Percentiles rank a stretch among this genome's conserved stretches.
These are phyloP conservation scores for Phytomonas sp. DNA, from an alignment of 208 protist species.

Conservation along the genomic window DNA sequence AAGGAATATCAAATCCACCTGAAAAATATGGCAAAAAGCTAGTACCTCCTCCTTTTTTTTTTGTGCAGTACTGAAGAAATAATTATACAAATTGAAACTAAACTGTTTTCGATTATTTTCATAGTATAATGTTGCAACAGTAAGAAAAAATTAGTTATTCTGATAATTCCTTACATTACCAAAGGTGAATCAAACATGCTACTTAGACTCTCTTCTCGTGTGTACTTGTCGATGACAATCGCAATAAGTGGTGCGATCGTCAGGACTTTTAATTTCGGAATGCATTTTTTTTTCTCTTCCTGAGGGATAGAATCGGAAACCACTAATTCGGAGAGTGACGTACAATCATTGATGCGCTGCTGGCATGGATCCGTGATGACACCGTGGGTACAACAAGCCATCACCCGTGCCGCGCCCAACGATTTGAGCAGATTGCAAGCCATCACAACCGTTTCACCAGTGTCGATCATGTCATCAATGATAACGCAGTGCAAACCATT, in stretches of 20 bases:
- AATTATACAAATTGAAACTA: conserved; percentile 1
- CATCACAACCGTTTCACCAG: conserved; percentile 88
- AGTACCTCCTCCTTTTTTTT: neutral
- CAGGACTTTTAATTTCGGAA: conserved; percentile 84
- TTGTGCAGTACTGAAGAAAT: neutral
- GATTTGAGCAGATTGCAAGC: conserved; percentile 89
- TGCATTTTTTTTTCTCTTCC: conserved; percentile 53
- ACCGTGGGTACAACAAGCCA: conserved; percentile 92
- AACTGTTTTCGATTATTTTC: neutral
- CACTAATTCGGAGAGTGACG: conserved; percentile 80
- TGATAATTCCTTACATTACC: neutral
- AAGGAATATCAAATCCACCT: neutral
- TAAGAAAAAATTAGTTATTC: conserved; percentile 9
- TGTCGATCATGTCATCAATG: conserved; percentile 96
- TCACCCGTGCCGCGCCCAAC: conserved; percentile 88
- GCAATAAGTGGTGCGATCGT: conserved; percentile 87
- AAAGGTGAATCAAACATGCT: conserved; percentile 44
- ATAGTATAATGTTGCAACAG: neutral
- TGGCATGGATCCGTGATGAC: conserved; percentile 86
- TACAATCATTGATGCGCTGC: conserved; percentile 81
- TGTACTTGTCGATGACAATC: conserved; percentile 62
- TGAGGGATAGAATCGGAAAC: conserved; percentile 93
- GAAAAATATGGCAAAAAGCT: neutral
- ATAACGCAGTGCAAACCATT: conserved; percentile 89
- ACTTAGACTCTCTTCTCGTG: conserved; percentile 58